Base-by-base conservation (phyloP, 164 flowering plant species). In the Tetracentron sinense region DNA sequence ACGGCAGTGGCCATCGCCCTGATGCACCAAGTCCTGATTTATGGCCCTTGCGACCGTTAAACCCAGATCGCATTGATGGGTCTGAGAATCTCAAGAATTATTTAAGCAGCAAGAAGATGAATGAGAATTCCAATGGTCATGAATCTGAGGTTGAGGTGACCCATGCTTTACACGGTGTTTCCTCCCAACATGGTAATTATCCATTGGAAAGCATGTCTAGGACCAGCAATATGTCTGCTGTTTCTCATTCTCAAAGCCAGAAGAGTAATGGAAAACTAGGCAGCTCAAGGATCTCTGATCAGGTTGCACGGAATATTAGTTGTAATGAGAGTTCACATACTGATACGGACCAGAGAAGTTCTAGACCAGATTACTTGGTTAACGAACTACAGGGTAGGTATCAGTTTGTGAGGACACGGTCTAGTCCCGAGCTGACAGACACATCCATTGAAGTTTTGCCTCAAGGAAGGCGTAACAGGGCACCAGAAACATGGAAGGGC, bases 401-500 rank as follows among this genome's bases (percentile, higher is more conserved):
- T 74, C 81, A 67, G 35, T 87, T 93, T 82, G 90, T 83, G 0
- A 82, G 98, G 71, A 89, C 96, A 44, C 78, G 73, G n/a, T 93
- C 98, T 44, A 90, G 98, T 70, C 98, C 98, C 26, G 97, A 93
- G 74, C 89, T 93, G 22, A 82, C 86, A 15, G 92, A 85, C 46
- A 59, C 79, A 21, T 82, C 75, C 58, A 51, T 62, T 72, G 90
- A 85, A 57, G 73, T 60, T 50, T 65, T 74, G 44, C 76, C 84
- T 35, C 83, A 72, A 82, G 77, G 69, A 63, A 82, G 83, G 75
- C 81, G 62, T 46, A 71, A 53, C 26, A 79, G 77, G 68, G 71
- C 72, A 33, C 65, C 69, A 7, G 93, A 84, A 71, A 70, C 65
- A 68, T 83, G 74, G 35, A 83, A 82, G 64, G 49, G 57, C 46